Base-by-base conservation (phyloP, 2,329 filamentous ascomycete genomes). In the Diplocarpon rosae region DNA sequence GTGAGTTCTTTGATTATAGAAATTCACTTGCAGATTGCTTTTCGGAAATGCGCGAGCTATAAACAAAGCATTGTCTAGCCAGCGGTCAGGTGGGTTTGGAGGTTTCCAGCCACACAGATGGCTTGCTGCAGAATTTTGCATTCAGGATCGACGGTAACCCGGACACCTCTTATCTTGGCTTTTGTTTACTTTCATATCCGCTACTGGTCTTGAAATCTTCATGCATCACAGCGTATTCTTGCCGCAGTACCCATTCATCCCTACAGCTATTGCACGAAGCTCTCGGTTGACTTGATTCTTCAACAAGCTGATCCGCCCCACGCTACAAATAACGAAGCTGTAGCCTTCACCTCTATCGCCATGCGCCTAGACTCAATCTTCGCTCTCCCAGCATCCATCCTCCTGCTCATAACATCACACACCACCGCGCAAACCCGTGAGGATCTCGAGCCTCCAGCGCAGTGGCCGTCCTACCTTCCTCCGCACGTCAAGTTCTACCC, bases 381-480 rank as follows among this genome's bases (percentile, higher is more conserved):
- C 30, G 49, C 62, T 37, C 61, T 72, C 7, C 65, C 69, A 9
- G 53, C 65, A 7, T 66, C 69, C 31, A 63, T 74, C 34, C 63
- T 74, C 35, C 59, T 70, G 13, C 63, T 76, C 17, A 54, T 72
- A 36, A 59, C 66, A 2, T 62, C 63, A 2, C 64, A 67, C 37
- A 55, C 65, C 12, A 65, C 65, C 28, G 61, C 62, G 9, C 41
- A 37, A 29, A 17, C n/a, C 28, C 14, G 28, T 11, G 6, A 15
- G 27, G n/a, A 31, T 15, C 24, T 59, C 58, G 40, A 55, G 45
- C 27, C 44, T 37, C 27, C 48, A 37, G 43, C 44, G 27, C 61
- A 60, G 61, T 71, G 66, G 68, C 66, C 69, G 13, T 63, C 66
- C 62, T 66, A 69, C 39, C 60, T 71, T 2, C 66, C 68, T 11